Percentiles rank a stretch among this genome's conserved stretches.
phyloP scores from a whole-genome alignment of 1,284 basidiomycete species.

The Anthracocystis walkeri region DNA sequence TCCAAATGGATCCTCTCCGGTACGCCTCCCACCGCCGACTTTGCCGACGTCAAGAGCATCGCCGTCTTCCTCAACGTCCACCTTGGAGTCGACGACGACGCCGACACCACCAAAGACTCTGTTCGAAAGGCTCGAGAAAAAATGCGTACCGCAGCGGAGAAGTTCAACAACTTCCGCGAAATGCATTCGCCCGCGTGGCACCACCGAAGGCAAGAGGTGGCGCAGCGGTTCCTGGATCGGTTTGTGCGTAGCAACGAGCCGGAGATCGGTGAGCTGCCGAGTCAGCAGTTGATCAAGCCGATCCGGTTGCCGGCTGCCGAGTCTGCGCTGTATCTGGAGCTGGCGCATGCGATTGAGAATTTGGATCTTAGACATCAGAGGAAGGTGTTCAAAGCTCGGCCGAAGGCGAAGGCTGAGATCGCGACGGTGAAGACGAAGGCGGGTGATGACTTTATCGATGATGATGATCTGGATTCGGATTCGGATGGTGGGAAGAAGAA shows the following conservation, averaged over 20 bases:
- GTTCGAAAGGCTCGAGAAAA: conserved; percentile 78
- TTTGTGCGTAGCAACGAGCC: conserved; percentile 81
- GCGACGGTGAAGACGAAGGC: conserved; percentile 8
- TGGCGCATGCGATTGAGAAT: conserved; percentile 92
- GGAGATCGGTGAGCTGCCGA: conserved; percentile 94
- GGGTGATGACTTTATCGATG: conserved; percentile 22
- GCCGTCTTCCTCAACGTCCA: conserved; percentile 63
- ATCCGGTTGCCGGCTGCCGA: conserved; percentile 89
- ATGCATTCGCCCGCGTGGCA: conserved; percentile 93
- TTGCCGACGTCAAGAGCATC: conserved; percentile 84
- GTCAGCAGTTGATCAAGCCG: conserved; percentile 77
- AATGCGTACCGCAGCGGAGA: conserved; percentile 89
- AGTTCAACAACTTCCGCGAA: conserved; percentile 95
- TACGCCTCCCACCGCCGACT: conserved; percentile 91
- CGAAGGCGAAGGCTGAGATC: conserved; percentile 30
- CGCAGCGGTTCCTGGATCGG: conserved; percentile 77
- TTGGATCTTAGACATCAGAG: conserved; percentile 78
- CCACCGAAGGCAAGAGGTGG: conserved; percentile 82
- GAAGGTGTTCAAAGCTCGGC: conserved; percentile 39
- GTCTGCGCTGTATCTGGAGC: conserved; percentile 91
- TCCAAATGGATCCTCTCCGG: conserved; percentile 95
- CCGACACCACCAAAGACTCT: conserved; percentile 76
- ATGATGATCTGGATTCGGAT: conserved; percentile 21
- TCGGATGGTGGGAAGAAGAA: conserved; percentile 31
- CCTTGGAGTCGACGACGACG: conserved; percentile 77